Evolutionary conservation across 2,329 filamentous ascomycete genomes (phyloP), one percentile per base, ranked within the genome.

Genomic region (Pseudogymnoascus sp.): DNA sequence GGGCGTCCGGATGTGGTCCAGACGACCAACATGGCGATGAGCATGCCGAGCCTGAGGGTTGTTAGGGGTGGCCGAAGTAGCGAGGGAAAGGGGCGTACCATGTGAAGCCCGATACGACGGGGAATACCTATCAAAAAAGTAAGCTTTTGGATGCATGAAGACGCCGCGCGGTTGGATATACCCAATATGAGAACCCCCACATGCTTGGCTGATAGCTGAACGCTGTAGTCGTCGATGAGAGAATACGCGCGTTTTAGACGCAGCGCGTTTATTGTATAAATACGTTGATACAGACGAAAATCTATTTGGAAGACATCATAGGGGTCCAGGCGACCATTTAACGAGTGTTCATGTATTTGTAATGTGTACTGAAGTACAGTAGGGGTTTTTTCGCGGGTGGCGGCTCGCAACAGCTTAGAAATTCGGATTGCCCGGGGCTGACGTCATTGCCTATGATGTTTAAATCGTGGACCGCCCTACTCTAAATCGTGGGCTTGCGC

Each of bases 21-120:
- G 75, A 84, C 81, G n/a, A 89, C 79, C 64, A 92, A 78, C 76
- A 92, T 82, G 62, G 82, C 85, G 26, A 91, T 79, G 14, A 93
- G 81, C 73, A 86, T 91, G 65, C 80, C 81, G 11, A 88, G 79
- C 87, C 87, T 60, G 16, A 38, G 37, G 40, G 22, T 4, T 63
- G 24, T 43, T 38, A 37, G 46, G 33, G 61, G 33, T 70, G 69
- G 7, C 69, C 65, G 8, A 69, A 64, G 12, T 67, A 66, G 12
- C 69, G 35, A 2, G 72, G 61, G 26, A 19, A n/a, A 6, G 26
- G n/a, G 19, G n/a, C 14, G 28, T 60, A 65, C 72, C 72, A 72
- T 61, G 84, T 78, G 63, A 83, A 70, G 67, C 85, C 83, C 59
- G 88, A 86, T 68, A 92, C 80, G 65, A 91, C 77, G 67, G 90